Evolutionary conservation across 345 rosid species (phyloP).

Genomic region (Euphorbia pulcherrima): DNA sequence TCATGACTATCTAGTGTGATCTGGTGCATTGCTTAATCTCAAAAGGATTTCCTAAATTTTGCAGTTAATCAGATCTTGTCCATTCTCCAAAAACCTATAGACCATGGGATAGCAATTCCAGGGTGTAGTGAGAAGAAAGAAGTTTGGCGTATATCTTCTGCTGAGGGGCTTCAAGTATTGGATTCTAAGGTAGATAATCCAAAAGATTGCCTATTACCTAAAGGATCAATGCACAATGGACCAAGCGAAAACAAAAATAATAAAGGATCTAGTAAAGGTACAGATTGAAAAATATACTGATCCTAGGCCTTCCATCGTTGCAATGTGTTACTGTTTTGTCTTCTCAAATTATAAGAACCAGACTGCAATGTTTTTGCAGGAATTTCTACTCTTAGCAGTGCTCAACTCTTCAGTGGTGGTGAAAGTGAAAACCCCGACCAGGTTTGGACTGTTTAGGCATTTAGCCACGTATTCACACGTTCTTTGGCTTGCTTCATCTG

Average conservation of each 20-base stretch:
- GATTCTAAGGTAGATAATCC: slow-evolving; percentile 15
- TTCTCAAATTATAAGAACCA: slow-evolving; percentile 7
- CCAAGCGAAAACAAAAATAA: slow-evolving; percentile 18
- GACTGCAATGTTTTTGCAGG: slow-evolving; percentile 22
- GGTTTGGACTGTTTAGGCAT: too few relatives aligned
- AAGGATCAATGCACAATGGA: slow-evolving; percentile 18
- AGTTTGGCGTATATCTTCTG: slow-evolving; percentile 19
- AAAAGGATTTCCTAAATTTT: slow-evolving; percentile 19
- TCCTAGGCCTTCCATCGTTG: slow-evolving; percentile 6
- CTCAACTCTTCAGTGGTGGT: slow-evolving; percentile 16
- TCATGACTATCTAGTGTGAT: background rate
- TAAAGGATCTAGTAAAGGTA: background rate
- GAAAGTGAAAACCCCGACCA: slow-evolving; percentile 24
- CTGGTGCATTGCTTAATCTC: background rate
- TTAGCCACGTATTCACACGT: too few relatives aligned
- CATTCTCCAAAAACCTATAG: slow-evolving; percentile 50
- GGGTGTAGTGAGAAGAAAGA: slow-evolving; percentile 22
- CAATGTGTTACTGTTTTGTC: background rate
- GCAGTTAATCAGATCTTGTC: slow-evolving; percentile 63
- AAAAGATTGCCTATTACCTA: slow-evolving; percentile 3
- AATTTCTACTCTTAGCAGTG: slow-evolving; percentile 16
- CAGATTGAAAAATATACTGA: slow-evolving; percentile 8
- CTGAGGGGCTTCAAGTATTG: slow-evolving; percentile 29
- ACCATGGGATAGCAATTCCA: slow-evolving; percentile 18
- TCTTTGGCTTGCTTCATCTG: too few relatives aligned